Evolutionary conservation across 1,139 yeast species (phyloP), one percentile per base, ranked within the genome.

Genomic region (Hemisphaericaspora subhashii): DNA sequence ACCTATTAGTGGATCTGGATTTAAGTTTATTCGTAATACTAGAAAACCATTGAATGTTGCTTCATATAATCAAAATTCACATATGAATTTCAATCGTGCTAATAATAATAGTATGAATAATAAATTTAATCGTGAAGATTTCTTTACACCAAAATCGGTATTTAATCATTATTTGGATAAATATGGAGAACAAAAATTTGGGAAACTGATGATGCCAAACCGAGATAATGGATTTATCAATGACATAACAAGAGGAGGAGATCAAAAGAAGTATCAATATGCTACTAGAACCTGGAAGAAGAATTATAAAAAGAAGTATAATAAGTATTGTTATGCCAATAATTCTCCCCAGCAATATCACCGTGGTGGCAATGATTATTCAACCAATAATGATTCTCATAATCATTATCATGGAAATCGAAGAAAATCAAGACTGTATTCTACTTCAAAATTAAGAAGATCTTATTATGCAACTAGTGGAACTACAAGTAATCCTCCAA

Each of bases 61-160:
- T 5, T 70, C 76, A 1, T 70, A 58, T 47, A 60, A 54, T 63
- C 82, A 55, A 66, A 41, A 37, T 34, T 72, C 61, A 54, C 41
- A 50, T 17, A 38, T 37, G 26, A 40, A 43, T 15, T 21, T 24
- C 24, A 34, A 37, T 14, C 14, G 30, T 23, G 14, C 18, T 6
- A 22, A 35, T 33, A 47, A 46, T 31, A 55, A 50, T 32, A 52
- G 44, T 37, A 47, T 47, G 38, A 42, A 45, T 34, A 55, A 48
- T 35, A 60, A 58, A 30, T 83, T 78, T 53, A 78, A 77, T 50
- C 71, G 90, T 43, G 84, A 81, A 48, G 90, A 84, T 54, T 82
- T 74, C 50, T 84, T 83, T 54, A 84, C 94, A 2, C 94, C 94
- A 2, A 85, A 83, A 43, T 80, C 89, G 18, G 84, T 81, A 5